Evolutionary conservation across 1,139 yeast genomes (phyloP), one percentile per base, ranked within the genome.

Genomic region (Wickerhamiella infanticola): DNA sequence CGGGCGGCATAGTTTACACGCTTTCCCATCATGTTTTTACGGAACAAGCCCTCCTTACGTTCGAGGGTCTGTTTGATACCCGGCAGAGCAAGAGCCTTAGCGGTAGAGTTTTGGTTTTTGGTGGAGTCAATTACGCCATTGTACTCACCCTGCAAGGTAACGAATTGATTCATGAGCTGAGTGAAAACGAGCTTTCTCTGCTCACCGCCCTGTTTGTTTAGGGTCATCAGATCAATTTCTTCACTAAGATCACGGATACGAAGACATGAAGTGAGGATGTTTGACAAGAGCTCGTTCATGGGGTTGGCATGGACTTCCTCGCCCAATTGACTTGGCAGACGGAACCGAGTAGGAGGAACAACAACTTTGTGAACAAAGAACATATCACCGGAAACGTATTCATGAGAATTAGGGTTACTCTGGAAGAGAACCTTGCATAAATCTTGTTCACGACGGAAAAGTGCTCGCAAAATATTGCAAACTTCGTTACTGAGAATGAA

Each of bases 1-100:
- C 99, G 84, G 44, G 98, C 98, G 50, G 98, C 97, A 59, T 83
- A 88, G 63, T 93, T 93, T 50, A 93, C 99, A 70, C 99, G 85
- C 72, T 93, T 93, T 64, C 99, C 99, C 98, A 93, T 93, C 98
- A 93, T 90, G 61, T 93, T 95, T 64, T 88, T 90, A 72, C 99
- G 79, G 72, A 90, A 90, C 55, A 90, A 73, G 63, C 99, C 99
- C 68, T 93, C 98, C 64, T 93, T 93, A 79, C 93, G 90, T 68
- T 93, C 99, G 59, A 93, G 71, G 3, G 95, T 95, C 70, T 93
- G 98, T 64, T 93, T 90, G 58, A 93, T 77, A 69, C 99, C 99
- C 2, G 99, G 98, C 44, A 75, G 74, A 40, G 95, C 88, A 27
- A 75, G 64, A 53, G 75, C 77, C n/a, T 79, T 80, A 24, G 80